Conservation (phyloP, 768 basidiomycete species). For the Trametes meyenii region DNA sequence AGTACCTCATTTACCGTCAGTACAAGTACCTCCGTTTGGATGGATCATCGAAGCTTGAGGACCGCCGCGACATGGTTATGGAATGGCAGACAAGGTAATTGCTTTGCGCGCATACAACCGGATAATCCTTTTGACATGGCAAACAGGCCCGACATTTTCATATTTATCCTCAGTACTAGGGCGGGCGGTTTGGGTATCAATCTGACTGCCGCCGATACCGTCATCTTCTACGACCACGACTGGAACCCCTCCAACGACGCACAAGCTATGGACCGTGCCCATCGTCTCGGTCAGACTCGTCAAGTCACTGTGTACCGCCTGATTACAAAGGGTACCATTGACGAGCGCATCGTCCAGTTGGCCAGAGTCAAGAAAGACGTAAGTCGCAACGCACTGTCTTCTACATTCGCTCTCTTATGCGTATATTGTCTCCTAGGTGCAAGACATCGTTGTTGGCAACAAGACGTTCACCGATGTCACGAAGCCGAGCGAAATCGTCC, state of each 20-base stretch:
- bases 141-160: conserved; percentile 80
- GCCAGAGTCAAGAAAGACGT: conserved; percentile 98
- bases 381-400: conserved; percentile 32
- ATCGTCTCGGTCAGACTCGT: conserved; percentile 93
- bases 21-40: conserved; percentile 94
- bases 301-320: conserved; percentile 97
- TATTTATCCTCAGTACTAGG: conserved; percentile 89
- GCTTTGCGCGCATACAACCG: background rate
- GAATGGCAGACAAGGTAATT: conserved; percentile 96
- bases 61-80: conserved; percentile 98
- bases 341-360: conserved; percentile 95
- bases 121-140: background rate
- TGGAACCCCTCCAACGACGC: conserved; percentile 99
- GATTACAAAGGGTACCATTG: conserved; percentile 92
- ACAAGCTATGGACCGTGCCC: conserved; percentile 98
- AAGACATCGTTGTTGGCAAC: conserved; percentile 98
- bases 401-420: conserved; percentile 3
- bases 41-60: conserved; percentile 92
- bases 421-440: conserved; percentile 62
- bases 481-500: conserved; percentile 96
- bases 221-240: conserved; percentile 93
- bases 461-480: conserved; percentile 92
- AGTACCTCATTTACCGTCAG: conserved; percentile 95
- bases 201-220: conserved; percentile 93
- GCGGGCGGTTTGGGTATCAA: conserved; percentile 98